A percentile compares a stretch with the other conserved stretches of the same genome.
Conservation (phyloP, 1,284 basidiomycete species). For the Ustilago cynodontis region DNA sequence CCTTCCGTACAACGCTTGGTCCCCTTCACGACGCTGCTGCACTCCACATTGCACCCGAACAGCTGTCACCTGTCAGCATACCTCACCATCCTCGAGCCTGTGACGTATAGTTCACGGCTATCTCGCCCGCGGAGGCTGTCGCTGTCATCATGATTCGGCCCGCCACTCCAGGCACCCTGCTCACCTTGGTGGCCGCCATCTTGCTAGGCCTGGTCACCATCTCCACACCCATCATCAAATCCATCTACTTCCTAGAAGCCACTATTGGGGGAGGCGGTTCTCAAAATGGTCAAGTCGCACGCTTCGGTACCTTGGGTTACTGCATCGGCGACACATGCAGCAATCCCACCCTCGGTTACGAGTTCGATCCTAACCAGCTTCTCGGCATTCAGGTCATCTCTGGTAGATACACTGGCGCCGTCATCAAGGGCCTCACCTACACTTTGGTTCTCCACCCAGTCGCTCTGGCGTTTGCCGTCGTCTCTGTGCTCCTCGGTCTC, state of each 20-base stretch:
- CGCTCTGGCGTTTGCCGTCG: conserved; percentile 49
- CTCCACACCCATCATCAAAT: conserved; percentile 61
- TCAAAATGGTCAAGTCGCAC: conserved; percentile 38
- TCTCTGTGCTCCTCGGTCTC: conserved; percentile 57
- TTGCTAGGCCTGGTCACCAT: conserved; percentile 61
- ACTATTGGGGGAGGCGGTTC: conserved; percentile 49
- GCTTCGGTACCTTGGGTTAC: conserved; percentile 58
- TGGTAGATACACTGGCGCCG: conserved; percentile 45
- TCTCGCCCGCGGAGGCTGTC: not conserved
- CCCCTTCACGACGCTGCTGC: not conserved
- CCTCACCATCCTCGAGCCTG: not conserved
- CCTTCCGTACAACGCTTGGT: conserved; percentile 8
- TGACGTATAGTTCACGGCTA: not conserved
- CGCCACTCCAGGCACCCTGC: conserved; percentile 59
- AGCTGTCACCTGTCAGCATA: conserved; percentile 5
- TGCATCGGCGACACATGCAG: conserved; percentile 54
- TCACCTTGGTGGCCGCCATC: conserved; percentile 56
- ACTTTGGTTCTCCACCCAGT: conserved; percentile 62
- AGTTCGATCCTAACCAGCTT: conserved; percentile 62
- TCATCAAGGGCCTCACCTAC: conserved; percentile 66
- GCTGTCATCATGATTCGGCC: conserved; percentile 45
- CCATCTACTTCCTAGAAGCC: conserved; percentile 60
- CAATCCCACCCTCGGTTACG: conserved; percentile 55
- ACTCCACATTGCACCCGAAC: not conserved
- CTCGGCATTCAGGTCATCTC: conserved; percentile 51